Evolutionary conservation across 2,329 filamentous ascomycete genomes (phyloP), one percentile per base, ranked within the genome.

Genomic region (Diaporthe humulicola): DNA sequence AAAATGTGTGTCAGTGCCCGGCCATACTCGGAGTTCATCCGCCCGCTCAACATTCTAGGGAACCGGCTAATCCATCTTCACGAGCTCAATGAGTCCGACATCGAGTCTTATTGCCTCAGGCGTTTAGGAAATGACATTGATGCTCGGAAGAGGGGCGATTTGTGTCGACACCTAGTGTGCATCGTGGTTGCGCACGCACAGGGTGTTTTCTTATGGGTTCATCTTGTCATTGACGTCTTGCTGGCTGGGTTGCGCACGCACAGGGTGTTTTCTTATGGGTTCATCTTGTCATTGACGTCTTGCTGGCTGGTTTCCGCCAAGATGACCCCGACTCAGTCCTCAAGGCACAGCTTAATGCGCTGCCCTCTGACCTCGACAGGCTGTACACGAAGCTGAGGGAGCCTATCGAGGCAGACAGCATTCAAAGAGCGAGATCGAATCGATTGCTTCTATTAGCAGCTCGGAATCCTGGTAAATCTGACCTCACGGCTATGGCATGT

Each of bases 201-300:
- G 28, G 67, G 73, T 5, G 54, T 74, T 1, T 74, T 72, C n/a
- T 48, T 72, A 4, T 74, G 73, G 73, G 67, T 70, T 19, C 48
- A 71, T 36, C 73, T 74, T 3, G 73, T 74, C 2, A 42, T 74
- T 5, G 57, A 61, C 61, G 2, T 45, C 5, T 30, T 69, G 4
- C 54, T 73, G 1, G 4, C 54, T 73, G 1, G 2, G 22, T 74
- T 12, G 7, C 40, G 15, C 17, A 58, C 1, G 52, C 73, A 4
- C 42, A 72, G 28, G 67, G 73, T 5, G 54, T 74, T 1, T 74
- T 72, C n/a, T 48, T 72, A 4, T 74, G 73, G 73, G 67, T 70
- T 19, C 48, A 71, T 36, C 73, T 74, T 3, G 73, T 74, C 2
- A 42, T 74, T 5, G 57, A 61, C 61, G 2, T 45, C 5, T 30